Conservation (phyloP, 1,284 basidiomycete species). For the Leccinum cinnamomeum region DNA sequence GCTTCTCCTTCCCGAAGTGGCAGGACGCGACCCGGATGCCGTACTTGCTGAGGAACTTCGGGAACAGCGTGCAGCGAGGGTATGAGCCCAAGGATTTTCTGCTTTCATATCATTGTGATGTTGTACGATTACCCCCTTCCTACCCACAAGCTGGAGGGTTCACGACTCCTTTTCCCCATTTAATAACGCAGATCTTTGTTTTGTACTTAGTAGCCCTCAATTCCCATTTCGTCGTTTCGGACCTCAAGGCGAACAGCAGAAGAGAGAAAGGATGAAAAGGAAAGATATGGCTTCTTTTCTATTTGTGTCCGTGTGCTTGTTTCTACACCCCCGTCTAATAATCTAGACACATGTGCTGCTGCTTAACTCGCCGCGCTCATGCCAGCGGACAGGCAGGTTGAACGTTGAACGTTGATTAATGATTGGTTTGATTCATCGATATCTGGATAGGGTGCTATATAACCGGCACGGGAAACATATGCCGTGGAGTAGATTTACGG, state of each 20-base stretch:
- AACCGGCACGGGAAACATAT: background rate
- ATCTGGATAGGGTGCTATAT: background rate
- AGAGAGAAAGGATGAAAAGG: background rate
- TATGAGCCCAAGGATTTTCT: background rate
- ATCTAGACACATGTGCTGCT: background rate
- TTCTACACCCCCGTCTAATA: background rate
- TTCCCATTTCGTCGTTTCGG: background rate
- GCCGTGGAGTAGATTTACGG: background rate
- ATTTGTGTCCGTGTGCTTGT: background rate
- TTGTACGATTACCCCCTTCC: background rate
- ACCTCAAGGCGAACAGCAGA: background rate
- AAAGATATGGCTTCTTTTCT: background rate
- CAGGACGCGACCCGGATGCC: slow-evolving; percentile 70
- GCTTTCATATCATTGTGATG: background rate
- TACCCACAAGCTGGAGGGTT: background rate
- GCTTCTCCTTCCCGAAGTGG: slow-evolving; percentile 79
- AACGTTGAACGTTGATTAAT: background rate
- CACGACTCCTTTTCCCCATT: background rate
- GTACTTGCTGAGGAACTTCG: slow-evolving; percentile 55
- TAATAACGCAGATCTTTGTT: background rate
- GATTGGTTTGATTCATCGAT: background rate
- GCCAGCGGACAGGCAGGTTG: background rate
- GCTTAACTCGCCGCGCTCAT: background rate
- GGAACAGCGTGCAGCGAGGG: slow-evolving; percentile 20
- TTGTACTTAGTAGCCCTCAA: background rate